These are phyloP conservation scores for Malus domestica DNA, from an alignment of 306 rosid species.

Conservation along the genomic window ASM211411v1 NC_041804.1:10465501-10466000, in stretches of 20 bases:
- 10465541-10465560: not conserved
- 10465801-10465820: conserved; percentile 84
- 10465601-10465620: conserved; percentile 89
- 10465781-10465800: conserved; percentile 91
- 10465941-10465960: conserved; percentile 10
- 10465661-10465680: conserved; percentile 89
- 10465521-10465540: not conserved
- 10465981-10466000: conserved; percentile 99
- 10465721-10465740: conserved; percentile 87
- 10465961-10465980: conserved; percentile 98
- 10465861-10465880: conserved; percentile 16
- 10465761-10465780: conserved; percentile 97
- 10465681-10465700: conserved; percentile 90
- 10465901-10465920: not conserved
- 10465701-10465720: conserved; percentile 93
- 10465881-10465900: not conserved
- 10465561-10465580: not conserved
- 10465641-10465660: conserved; percentile 94
- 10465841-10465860: conserved; percentile 91
- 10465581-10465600: conserved; percentile 92
- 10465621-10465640: conserved; percentile 85
- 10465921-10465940: not conserved
- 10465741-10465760: conserved; percentile 88
- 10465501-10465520: not conserved
- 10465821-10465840: conserved; percentile 80